Percentiles rank a stretch among this genome's conserved stretches.
phyloP scores from a whole-genome alignment of 2,329 filamentous ascomycete species.

The Phyllosticta citriasiana region DNA sequence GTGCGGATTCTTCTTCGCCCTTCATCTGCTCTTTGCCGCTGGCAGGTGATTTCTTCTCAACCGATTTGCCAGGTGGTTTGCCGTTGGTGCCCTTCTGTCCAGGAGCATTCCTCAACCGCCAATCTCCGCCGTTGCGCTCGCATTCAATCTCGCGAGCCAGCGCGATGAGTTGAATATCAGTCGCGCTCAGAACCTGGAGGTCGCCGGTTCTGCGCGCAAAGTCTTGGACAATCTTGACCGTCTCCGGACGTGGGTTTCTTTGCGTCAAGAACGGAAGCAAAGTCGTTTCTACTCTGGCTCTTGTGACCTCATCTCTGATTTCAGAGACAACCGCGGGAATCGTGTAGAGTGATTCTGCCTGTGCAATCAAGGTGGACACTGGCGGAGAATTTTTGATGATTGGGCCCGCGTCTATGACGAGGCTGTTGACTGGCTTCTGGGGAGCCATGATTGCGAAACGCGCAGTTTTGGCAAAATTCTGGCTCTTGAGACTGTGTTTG shows the following conservation, averaged over 20 bases:
- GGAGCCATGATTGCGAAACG: slow-evolving; percentile 17
- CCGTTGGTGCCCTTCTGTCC: slow-evolving; percentile 72
- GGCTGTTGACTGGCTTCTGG: slow-evolving; percentile 61
- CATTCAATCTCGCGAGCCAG: slow-evolving; percentile 91
- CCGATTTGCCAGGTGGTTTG: slow-evolving; percentile 39
- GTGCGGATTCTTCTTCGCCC: slow-evolving; percentile 6
- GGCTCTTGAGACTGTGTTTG: neutral
- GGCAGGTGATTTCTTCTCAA: slow-evolving; percentile 21
- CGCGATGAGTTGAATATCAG: slow-evolving; percentile 82
- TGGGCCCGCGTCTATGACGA: slow-evolving; percentile 84
- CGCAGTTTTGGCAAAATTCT: neutral
- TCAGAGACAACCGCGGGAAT: slow-evolving; percentile 79
- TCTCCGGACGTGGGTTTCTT: slow-evolving; percentile 63
- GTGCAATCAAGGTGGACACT: slow-evolving; percentile 68
- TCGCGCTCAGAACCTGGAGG: slow-evolving; percentile 72
- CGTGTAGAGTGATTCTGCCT: slow-evolving; percentile 58
- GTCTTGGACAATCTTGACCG: slow-evolving; percentile 67
- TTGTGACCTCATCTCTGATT: slow-evolving; percentile 74
- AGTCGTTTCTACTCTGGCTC: slow-evolving; percentile 70
- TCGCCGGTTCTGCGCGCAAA: slow-evolving; percentile 90
- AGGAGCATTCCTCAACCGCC: slow-evolving; percentile 68
- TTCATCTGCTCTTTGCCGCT: slow-evolving; percentile 14
- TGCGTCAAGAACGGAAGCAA: slow-evolving; percentile 77
- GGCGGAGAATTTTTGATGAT: slow-evolving; percentile 88
- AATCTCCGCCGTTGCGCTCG: slow-evolving; percentile 81